A percentile compares a stretch with the other conserved stretches of the same genome.
Conservation (phyloP, 371 early-diverging fungal species). For the Lichtheimia corymbifera region DNA sequence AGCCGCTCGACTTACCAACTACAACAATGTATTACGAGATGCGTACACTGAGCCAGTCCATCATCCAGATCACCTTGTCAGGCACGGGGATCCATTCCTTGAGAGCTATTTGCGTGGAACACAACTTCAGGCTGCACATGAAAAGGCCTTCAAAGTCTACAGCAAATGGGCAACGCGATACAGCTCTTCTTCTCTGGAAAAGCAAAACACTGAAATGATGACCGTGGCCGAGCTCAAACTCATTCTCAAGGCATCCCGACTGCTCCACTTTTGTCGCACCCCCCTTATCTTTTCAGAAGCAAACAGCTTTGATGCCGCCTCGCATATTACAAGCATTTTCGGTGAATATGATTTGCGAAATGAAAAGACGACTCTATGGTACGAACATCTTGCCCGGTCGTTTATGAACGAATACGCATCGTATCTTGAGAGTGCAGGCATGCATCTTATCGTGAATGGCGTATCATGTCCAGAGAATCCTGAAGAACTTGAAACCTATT, state of each 20-base stretch:
- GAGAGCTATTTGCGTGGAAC: conserved; percentile 54
- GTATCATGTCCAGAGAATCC: conserved; percentile 26
- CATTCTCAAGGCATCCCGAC: conserved; percentile 61
- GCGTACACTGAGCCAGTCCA: conserved; percentile 38
- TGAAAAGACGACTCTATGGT: conserved; percentile 51
- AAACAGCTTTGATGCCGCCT: conserved; percentile 7
- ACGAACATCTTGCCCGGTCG: conserved; percentile 53
- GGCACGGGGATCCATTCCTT: conserved; percentile 63
- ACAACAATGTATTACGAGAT: conserved; percentile 55
- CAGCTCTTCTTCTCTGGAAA: conserved; percentile 23
- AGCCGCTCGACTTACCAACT: conserved; percentile 8
- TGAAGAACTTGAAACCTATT: conserved; percentile 26
- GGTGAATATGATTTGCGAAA: conserved; percentile 1
- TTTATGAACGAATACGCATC: conserved; percentile 68
- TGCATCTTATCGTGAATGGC: conserved; percentile 57
- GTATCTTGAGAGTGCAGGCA: conserved; percentile 70
- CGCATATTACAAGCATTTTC: conserved; percentile 6
- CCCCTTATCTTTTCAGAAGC: conserved; percentile 57
- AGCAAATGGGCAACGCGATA: conserved; percentile 68
- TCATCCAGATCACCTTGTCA: conserved; percentile 50
- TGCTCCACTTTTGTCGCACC: conserved; percentile 70
- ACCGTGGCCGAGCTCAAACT: conserved; percentile 55
- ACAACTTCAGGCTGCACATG: conserved; percentile 61
- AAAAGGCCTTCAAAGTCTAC: conserved; percentile 65
- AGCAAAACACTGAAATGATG: conserved; percentile 47